A percentile compares a stretch with the other conserved stretches of the same genome.
phyloP scores from a whole-genome alignment of 305 asterid species.

The Rubia tinctorum region DNA sequence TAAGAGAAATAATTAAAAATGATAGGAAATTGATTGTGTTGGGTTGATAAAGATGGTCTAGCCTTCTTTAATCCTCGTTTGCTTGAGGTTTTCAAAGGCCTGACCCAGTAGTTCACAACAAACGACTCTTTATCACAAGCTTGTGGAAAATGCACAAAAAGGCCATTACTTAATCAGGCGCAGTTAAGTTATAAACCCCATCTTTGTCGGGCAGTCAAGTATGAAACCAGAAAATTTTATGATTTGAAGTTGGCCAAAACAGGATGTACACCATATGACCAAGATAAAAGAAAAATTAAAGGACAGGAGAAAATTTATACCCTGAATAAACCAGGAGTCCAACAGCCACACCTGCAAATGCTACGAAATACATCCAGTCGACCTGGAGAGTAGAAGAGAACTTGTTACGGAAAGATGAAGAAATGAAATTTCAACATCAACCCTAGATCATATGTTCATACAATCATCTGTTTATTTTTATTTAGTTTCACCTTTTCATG shows the following conservation, averaged over 20 bases:
- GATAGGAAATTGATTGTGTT: no score
- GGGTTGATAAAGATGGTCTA: no score
- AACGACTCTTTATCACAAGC: not conserved
- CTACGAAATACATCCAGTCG: conserved; percentile 92
- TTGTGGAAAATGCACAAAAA: not conserved
- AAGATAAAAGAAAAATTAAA: conserved; percentile 1
- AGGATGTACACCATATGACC: not conserved
- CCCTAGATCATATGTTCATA: not conserved
- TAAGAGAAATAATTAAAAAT: no score
- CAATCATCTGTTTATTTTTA: not conserved
- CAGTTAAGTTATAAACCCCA: not conserved
- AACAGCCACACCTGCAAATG: conserved; percentile 73
- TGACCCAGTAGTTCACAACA: not conserved
- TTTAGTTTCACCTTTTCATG: conserved; percentile 65
- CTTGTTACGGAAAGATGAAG: conserved; percentile 14
- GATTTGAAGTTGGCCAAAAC: not conserved
- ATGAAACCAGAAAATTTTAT: not conserved
- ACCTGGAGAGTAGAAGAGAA: conserved; percentile 49
- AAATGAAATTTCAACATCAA: not conserved
- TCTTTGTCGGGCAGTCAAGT: not conserved
- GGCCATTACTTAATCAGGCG: not conserved
- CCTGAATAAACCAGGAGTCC: conserved; percentile 82
- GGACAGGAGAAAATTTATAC: conserved; percentile 32
- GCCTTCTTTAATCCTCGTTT: not conserved
- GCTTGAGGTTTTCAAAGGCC: not conserved